Base-by-base conservation (phyloP, 2,329 filamentous ascomycete species). In the Hymenoscyphus repandus region DNA sequence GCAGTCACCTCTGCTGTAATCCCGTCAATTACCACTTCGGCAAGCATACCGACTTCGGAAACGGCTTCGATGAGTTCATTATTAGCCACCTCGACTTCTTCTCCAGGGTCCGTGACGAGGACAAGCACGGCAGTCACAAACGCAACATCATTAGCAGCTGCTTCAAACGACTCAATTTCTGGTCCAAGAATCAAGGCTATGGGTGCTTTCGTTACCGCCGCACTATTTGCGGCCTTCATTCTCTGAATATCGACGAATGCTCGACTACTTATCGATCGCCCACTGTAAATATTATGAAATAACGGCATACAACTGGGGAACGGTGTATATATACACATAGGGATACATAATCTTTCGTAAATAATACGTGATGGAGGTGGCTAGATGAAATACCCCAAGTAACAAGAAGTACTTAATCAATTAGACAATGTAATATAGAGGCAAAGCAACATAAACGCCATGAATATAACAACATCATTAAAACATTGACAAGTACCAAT, bases 171-270 rank as follows among this genome's bases (percentile, higher is more conserved):
- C 15, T 27, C 22, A 4, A 49, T 32, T 33, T 53, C 55, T 33
- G 51, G 36, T 39, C 20, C n/a, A 30, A 43, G 17, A 38, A 3
- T 22, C 49, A 7, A 48, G 11, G 50, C 51, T 30, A 47, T 48
- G 6, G 58, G 53, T 33, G 43, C 31, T 1, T 42, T 57, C 9
- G 50, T 39, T 50, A 59, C 39, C 32, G 58, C 51, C 17, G 59
- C 53, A 43, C 9, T 61, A 11, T 15, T 62, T 30, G 57, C 53
- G 33, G 57, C 58, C 39, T 47, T 62, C 15, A 53, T 51, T 37
- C 50, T 62, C 47, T 62, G 58, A 50, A 18, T 3, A 27, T 33
- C 13, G 32, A 13, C 13, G 12, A 4, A 37, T 11, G 10, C 34
- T 13, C 12, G 34, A 13, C 34, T 34, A n/a, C n/a, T n/a, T n/a